These are phyloP conservation scores for Fusarium citri DNA, from an alignment of 2,329 filamentous ascomycete genomes.

Conservation along the genomic window DNA sequence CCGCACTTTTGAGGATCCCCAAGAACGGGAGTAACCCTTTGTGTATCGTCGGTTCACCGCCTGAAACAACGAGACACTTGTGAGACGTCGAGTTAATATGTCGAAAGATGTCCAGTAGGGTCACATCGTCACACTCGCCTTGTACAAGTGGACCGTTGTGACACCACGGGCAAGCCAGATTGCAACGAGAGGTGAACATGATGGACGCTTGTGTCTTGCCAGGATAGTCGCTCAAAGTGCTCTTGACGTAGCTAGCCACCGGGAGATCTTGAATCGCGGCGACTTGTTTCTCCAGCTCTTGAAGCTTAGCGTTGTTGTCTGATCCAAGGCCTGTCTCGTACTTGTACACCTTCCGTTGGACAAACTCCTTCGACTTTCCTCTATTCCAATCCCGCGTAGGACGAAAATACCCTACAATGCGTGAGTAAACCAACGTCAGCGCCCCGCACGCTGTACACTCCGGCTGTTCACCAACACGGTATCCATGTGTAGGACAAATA, in stretches of 20 bases:
- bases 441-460: conserved; percentile 23
- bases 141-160: conserved; percentile 39
- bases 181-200: conserved; percentile 43
- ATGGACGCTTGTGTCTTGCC: conserved; percentile 42
- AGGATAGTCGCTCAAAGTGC: conserved; percentile 40
- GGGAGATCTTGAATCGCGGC: conserved; percentile 26
- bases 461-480: conserved; percentile 33
- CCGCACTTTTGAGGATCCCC: conserved; percentile 27
- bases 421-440: conserved; percentile 37
- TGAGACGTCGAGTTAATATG: conserved; percentile 34
- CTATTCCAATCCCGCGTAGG: conserved; percentile 42
- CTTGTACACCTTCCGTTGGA: conserved; percentile 27
- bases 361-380: conserved; percentile 40
- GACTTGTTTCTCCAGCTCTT: conserved; percentile 21
- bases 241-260: conserved; percentile 38
- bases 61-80: conserved; percentile 39
- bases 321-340: conserved; percentile 1
- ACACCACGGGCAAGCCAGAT: conserved; percentile 41
- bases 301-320: background rate
- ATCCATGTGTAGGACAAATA: conserved; percentile 39
- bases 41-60: conserved; percentile 42
- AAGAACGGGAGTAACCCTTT: conserved; percentile 37
- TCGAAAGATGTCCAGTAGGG: conserved; percentile 25
- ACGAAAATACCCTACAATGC: conserved; percentile 41
- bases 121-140: conserved; percentile 31